phyloP scores from a whole-genome alignment of 2,329 filamentous ascomycete species.

The Lecanicillium sp. region DNA sequence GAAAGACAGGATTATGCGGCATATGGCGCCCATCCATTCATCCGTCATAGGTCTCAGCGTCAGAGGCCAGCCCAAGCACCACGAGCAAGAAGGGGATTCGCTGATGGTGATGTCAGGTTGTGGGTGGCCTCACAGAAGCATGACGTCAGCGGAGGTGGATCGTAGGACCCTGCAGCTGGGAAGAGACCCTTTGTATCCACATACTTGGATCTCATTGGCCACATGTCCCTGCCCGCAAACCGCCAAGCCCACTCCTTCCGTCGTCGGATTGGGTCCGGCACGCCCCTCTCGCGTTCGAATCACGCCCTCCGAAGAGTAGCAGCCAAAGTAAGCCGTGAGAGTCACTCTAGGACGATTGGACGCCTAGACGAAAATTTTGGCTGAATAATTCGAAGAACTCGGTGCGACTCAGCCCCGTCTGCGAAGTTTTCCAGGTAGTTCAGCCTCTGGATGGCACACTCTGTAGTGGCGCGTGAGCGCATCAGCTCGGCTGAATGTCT shows the following conservation, averaged over 20 bases:
- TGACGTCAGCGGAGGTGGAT: constrained; percentile 20
- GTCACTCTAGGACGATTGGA: no score
- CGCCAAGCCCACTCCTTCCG: background rate
- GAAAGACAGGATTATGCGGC: constrained; percentile 3
- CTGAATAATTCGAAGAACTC: no score
- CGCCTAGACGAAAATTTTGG: no score
- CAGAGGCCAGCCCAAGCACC: background rate
- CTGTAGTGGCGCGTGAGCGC: constrained; percentile 90
- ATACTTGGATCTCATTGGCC: constrained; percentile 9
- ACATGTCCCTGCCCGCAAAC: background rate
- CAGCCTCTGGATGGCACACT: constrained; percentile 84
- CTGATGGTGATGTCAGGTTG: constrained; percentile 18
- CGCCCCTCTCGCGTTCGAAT: background rate
- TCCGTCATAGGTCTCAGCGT: no score
- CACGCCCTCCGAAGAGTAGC: no score
- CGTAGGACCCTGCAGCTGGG: constrained; percentile 8
- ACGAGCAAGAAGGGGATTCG: background rate
- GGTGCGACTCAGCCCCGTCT: constrained; percentile 12
- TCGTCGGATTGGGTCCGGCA: background rate
- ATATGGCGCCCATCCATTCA: constrained; percentile 2
- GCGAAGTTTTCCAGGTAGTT: constrained; percentile 62
- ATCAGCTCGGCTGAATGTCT: constrained; percentile 93
- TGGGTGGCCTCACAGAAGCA: constrained; percentile 7
- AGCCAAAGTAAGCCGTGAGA: no score
- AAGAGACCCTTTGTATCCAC: constrained; percentile 1